Evolutionary conservation across 2,329 filamentous ascomycete species (phyloP), one percentile per base, ranked within the genome.

Genomic region (Ustulina deusta): DNA sequence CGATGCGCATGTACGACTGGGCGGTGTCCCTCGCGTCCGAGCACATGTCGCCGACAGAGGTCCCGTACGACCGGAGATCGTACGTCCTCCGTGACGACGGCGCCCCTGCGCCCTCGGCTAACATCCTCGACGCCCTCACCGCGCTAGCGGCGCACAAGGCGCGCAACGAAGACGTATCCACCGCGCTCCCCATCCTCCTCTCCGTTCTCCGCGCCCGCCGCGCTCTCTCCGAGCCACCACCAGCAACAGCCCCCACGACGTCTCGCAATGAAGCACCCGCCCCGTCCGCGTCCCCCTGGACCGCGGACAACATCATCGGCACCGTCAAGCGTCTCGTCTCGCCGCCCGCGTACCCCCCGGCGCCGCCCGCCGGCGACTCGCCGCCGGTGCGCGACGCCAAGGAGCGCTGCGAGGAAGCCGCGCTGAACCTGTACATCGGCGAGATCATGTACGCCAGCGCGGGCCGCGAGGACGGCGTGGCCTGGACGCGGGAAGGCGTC

Each of bases 401-500:
- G 32, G 89, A 92, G 71, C 86, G 87, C 42, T 97, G 94, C 79
- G 91, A 96, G 72, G 94, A 97, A 79, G 93, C 94, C 2, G 93
- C 89, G 0, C 81, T 97, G 15, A 94, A 93, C 84, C 86, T 94
- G 27, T 96, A 97, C 79, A 95, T 98, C 70, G 95, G 95, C 66
- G 95, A 98, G 81, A 97, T 98, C 59, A 86, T 98, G 36, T 97
- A 92, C 79, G 88, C 93, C 0, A 87, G 63, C 62, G 55, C 52
- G 87, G 4, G 85, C 20, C 82, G 83, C 58, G 89, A 93, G 56
- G 90, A 91, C 68, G 95, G 94, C 0, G 84, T 97, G 1, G 89
- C 90, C 6, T 98, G 95, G 95, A 97, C 95, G 0, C 88, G 93
- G 63, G 93, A 97, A 70, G 94, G 91, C 29, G 93, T 97, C 36